Conservation (phyloP, 768 basidiomycete genomes). For the Dictyophora rubrovolvata region DNA sequence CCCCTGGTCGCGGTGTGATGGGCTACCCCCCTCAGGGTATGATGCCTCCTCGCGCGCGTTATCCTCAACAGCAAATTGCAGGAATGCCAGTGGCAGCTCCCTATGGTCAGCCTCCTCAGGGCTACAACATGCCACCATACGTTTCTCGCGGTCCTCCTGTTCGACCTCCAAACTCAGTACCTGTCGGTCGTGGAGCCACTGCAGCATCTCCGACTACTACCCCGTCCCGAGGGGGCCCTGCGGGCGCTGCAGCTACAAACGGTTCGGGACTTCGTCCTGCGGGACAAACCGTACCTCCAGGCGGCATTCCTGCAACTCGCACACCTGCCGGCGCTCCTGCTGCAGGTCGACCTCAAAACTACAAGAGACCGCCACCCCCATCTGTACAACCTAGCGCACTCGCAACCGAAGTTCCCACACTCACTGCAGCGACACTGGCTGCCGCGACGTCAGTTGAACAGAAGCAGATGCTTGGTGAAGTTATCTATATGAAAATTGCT, state of each 20-base stretch:
- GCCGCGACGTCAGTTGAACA: conserved; percentile 67
- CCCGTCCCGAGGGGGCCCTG: conserved; percentile 1
- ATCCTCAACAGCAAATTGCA: conserved; percentile 53
- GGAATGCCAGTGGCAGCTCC: conserved; percentile 70
- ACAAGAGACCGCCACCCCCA: conserved; percentile 25
- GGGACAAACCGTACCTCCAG: conserved; percentile 33
- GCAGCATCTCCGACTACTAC: conserved; percentile 55
- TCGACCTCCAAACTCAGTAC: conserved; percentile 33
- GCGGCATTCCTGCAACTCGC: conserved; percentile 32
- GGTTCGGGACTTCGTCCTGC: conserved; percentile 47
- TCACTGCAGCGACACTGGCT: conserved; percentile 54
- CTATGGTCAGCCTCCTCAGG: conserved; percentile 68
- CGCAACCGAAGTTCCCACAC: conserved; percentile 40
- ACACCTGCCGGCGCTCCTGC: conserved; percentile 36
- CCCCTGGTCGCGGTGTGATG: conserved; percentile 68
- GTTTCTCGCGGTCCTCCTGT: conserved; percentile 48
- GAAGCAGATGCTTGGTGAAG: conserved; percentile 99
- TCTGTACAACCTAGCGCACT: conserved; percentile 26
- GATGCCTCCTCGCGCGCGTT: conserved; percentile 82
- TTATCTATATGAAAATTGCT: conserved; percentile 86
- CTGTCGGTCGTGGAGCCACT: conserved; percentile 51
- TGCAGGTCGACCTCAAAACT: conserved; percentile 25
- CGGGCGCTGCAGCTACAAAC: conserved; percentile 36
- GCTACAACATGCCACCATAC: conserved; percentile 54
- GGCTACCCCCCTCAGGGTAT: conserved; percentile 75